Percentiles rank a stretch among this genome's conserved stretches.
These are phyloP conservation scores for Fusarium pseudonygamai DNA, from an alignment of 2,329 filamentous ascomycete species.

Conservation along the genomic window DNA sequence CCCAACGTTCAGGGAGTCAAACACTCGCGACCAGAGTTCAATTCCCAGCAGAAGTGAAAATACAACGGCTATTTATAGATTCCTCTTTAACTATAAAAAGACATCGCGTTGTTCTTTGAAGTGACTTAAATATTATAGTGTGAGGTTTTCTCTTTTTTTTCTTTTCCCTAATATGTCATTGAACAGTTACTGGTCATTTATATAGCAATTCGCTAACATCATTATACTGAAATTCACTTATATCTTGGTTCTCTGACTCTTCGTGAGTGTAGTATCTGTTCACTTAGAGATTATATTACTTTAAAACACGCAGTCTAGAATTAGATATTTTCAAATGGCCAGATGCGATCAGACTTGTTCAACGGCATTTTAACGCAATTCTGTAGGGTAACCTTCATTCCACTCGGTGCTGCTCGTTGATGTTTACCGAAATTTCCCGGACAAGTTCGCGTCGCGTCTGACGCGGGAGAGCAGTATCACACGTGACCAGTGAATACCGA, in stretches of 20 bases:
- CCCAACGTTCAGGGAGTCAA: rapidly evolving
- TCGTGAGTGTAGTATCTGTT: rapidly evolving
- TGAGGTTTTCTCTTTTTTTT: rapidly evolving
- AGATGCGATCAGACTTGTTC: rapidly evolving
- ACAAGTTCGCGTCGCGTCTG: neutral
- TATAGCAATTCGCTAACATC: rapidly evolving
- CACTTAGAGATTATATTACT: rapidly evolving
- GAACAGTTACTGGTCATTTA: rapidly evolving
- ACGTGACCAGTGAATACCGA: neutral
- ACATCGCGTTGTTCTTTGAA: too few species aligned
- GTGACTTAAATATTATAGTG: too few species aligned
- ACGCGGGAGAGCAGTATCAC: neutral
- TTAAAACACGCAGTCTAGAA: rapidly evolving
- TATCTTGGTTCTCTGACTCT: rapidly evolving
- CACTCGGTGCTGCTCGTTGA: neutral
- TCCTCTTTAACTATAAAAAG: too few species aligned
- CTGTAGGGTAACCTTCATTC: neutral
- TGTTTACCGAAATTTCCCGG: neutral
- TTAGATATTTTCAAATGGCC: neutral
- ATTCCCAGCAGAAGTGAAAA: neutral
- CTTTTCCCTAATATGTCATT: rapidly evolving
- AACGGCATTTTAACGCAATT: too few species aligned
- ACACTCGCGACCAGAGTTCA: neutral
- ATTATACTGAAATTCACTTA: rapidly evolving
- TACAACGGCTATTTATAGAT: too few species aligned